Evolutionary conservation across 257 asterid genomes (phyloP).

Genomic region (Solanum pinnatisectum): DNA sequence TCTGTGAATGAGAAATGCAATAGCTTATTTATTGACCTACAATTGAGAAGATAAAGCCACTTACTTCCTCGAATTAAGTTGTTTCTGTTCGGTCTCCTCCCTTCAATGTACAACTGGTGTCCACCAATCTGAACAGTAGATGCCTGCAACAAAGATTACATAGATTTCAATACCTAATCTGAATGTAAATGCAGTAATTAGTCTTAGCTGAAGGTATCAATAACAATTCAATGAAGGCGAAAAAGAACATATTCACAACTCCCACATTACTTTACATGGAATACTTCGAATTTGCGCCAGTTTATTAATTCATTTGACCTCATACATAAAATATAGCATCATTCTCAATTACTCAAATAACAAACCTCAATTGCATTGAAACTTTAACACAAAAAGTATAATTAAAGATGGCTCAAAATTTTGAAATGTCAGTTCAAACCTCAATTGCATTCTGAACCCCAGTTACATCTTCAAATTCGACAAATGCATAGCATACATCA

Average conservation of each 20-base stretch:
- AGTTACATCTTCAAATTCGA: slow-evolving; percentile 79
- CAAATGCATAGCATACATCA: slow-evolving; percentile 93
- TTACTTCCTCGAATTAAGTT: slow-evolving; percentile 67
- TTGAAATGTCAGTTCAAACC: slow-evolving; percentile 31
- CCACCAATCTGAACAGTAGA: slow-evolving; percentile 63
- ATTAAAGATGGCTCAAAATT: not conserved
- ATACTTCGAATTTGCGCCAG: not conserved
- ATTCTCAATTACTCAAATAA: not conserved
- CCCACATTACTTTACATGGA: not conserved
- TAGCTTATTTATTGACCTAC: not conserved
- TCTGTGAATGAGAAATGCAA: not conserved
- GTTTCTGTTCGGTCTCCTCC: slow-evolving; percentile 83
- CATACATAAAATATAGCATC: not conserved
- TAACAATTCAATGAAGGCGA: not conserved
- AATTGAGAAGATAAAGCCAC: slow-evolving; percentile 11
- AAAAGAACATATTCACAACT: not conserved
- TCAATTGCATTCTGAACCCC: slow-evolving; percentile 95
- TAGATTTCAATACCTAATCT: not conserved
- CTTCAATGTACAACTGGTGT: slow-evolving; percentile 83
- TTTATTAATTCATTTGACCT: not conserved
- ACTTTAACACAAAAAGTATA: not conserved
- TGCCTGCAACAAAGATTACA: slow-evolving; percentile 40
- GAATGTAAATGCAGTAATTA: not conserved
- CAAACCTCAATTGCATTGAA: not conserved
- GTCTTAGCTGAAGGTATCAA: not conserved